Conservation (phyloP, 352 stramenopile genomes). For the Phytophthora cryptogea region DNA sequence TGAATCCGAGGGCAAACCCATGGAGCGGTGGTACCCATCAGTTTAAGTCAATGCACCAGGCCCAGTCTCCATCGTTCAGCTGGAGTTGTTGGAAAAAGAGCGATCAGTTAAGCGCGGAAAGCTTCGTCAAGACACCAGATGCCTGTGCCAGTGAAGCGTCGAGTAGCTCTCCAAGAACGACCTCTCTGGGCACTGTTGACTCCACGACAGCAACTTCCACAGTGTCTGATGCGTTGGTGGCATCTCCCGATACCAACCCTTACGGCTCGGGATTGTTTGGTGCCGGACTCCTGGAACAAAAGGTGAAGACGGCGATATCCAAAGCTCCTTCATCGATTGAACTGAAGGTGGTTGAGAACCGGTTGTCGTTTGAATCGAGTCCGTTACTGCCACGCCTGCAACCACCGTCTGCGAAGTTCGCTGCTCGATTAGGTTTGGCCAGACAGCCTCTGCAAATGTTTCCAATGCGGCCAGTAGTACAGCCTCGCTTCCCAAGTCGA, state of each 20-base stretch:
- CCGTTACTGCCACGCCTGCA: slow-evolving; percentile 7
- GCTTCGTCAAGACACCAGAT: not conserved
- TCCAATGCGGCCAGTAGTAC: slow-evolving; percentile 6
- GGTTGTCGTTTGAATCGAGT: not conserved
- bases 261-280: slow-evolving; percentile 68
- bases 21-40: not conserved
- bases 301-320: slow-evolving; percentile 48
- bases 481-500: slow-evolving; percentile 13
- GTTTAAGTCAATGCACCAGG: not conserved
- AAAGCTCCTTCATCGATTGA: slow-evolving; percentile 12
- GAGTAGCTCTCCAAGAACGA: not conserved
- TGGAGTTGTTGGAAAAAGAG: slow-evolving; percentile 14
- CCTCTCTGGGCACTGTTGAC: not conserved
- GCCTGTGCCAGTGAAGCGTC: slow-evolving; percentile 4
- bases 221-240: slow-evolving; percentile 34
- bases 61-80: not conserved
- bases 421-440: slow-evolving; percentile 21
- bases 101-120: not conserved
- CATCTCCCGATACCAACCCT: slow-evolving; percentile 53
- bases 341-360: slow-evolving; percentile 15
- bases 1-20: slow-evolving; percentile 2
- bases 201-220: not conserved
- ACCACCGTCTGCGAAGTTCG: slow-evolving; percentile 19
- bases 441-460: slow-evolving; percentile 19
- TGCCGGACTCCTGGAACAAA: slow-evolving; percentile 56